Evolutionary conservation across 345 rosid species (phyloP).

Genomic region (Syzygium jambos): DNA sequence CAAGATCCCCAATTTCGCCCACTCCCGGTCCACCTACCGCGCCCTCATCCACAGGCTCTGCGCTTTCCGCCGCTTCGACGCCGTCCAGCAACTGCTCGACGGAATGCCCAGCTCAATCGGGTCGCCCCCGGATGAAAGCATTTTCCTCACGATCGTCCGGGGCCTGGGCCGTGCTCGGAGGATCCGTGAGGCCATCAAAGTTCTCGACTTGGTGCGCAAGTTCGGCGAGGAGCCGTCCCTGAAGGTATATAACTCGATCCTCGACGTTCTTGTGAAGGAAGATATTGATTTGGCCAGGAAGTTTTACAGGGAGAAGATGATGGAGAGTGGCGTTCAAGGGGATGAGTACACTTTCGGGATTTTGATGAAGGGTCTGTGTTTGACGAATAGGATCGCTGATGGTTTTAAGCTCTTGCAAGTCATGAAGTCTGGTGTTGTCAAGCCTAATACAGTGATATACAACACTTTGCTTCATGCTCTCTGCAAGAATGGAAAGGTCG

Average conservation of each 20-base stretch:
- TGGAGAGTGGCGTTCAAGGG: constrained; percentile 51
- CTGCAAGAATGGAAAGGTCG: constrained; percentile 70
- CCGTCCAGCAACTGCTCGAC: constrained; percentile 69
- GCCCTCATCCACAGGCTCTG: constrained; percentile 58
- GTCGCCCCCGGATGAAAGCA: constrained; percentile 55
- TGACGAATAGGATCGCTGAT: constrained; percentile 74
- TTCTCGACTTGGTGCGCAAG: constrained; percentile 40
- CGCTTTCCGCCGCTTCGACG: constrained; percentile 47
- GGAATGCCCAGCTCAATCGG: constrained; percentile 71
- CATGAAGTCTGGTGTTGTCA: constrained; percentile 40
- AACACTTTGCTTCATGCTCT: constrained; percentile 68
- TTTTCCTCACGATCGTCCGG: constrained; percentile 54
- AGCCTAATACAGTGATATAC: constrained; percentile 58
- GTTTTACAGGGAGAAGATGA: constrained; percentile 75
- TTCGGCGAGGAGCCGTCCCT: constrained; percentile 47
- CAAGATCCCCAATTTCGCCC: constrained; percentile 46
- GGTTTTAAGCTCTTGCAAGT: constrained; percentile 79
- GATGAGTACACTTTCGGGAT: constrained; percentile 85
- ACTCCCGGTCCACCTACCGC: constrained; percentile 75
- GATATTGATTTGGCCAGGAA: constrained; percentile 79
- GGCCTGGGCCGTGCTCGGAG: constrained; percentile 62
- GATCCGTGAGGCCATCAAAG: constrained; percentile 38
- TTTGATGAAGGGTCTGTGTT: constrained; percentile 88
- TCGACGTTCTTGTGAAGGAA: constrained; percentile 73
- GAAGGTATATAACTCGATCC: constrained; percentile 60